Percentiles rank a stretch among this genome's conserved stretches.
Evolutionary conservation across 176 grass and related monocot genomes (phyloP).

Genomic region (Carex cristatella): DNA sequence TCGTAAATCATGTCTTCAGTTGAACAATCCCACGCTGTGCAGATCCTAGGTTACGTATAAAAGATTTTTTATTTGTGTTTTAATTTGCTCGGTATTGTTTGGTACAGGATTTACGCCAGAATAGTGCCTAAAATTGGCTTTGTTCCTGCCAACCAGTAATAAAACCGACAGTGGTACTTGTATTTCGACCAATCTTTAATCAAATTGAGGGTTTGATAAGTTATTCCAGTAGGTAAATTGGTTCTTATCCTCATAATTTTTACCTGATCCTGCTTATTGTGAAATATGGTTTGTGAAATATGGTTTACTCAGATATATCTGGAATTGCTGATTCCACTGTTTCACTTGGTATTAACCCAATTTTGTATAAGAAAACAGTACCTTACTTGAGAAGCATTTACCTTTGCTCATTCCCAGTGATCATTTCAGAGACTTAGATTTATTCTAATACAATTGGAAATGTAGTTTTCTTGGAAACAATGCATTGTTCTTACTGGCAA

Average conservation of each 20-base stretch:
- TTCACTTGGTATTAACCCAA: neutral
- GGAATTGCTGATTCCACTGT: neutral
- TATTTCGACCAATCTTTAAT: neutral
- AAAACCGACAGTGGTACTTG: neutral
- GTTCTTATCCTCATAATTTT: neutral
- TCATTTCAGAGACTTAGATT: neutral
- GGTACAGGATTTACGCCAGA: neutral
- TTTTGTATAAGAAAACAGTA: neutral
- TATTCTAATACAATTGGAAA: neutral
- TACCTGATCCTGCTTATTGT: neutral
- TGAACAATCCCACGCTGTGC: slow-evolving; percentile 22
- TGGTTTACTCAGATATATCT: neutral
- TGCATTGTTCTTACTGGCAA: neutral
- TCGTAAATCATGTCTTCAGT: slow-evolving; percentile 5
- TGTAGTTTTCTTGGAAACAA: neutral
- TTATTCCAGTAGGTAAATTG: neutral
- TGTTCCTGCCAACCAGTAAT: neutral
- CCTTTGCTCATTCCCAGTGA: neutral
- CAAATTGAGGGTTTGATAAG: neutral
- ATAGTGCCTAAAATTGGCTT: neutral
- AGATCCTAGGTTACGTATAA: slow-evolving; percentile 44
- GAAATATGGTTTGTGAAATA: neutral
- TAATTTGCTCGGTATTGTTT: slow-evolving; percentile 5
- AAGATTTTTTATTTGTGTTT: neutral
- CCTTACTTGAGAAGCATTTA: neutral